Conservation (phyloP, 2,329 filamentous ascomycete species). For the Talaromyces sp. region DNA sequence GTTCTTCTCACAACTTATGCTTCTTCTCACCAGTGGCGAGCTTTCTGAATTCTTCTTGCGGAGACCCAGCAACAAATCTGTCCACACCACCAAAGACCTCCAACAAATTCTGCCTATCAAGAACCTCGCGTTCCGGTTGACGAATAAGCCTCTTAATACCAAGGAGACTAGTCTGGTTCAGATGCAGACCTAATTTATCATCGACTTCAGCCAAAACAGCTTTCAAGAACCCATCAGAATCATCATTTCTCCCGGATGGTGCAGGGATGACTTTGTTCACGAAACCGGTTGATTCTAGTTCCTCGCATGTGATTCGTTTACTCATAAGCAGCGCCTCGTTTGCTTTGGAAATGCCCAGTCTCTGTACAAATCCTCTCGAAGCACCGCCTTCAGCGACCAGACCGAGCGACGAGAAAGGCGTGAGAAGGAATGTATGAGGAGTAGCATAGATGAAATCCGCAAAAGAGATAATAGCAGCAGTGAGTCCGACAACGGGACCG, state of each 20-base stretch:
- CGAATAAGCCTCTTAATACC: constrained; percentile 81
- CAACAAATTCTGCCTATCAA: constrained; percentile 71
- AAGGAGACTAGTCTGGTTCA: constrained; percentile 72
- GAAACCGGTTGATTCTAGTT: constrained; percentile 71
- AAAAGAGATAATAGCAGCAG: constrained; percentile 73
- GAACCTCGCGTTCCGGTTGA: constrained; percentile 62
- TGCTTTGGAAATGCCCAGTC: constrained; percentile 73
- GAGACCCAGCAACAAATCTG: constrained; percentile 71
- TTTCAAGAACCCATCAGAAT: constrained; percentile 63
- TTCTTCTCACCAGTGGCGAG: constrained; percentile 83
- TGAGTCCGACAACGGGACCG: constrained; percentile 83
- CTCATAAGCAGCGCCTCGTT: constrained; percentile 94
- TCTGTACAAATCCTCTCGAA: constrained; percentile 68
- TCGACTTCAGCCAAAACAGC: constrained; percentile 75
- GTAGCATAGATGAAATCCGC: constrained; percentile 90
- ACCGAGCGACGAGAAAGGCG: constrained; percentile 80
- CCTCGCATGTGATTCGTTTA: constrained; percentile 65
- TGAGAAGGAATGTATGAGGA: constrained; percentile 77
- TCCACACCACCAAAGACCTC: constrained; percentile 85
- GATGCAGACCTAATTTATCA: constrained; percentile 70
- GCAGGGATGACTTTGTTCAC: constrained; percentile 74
- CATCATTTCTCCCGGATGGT: constrained; percentile 51
- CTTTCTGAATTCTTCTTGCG: constrained; percentile 83
- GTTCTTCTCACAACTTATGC: constrained; percentile 68
- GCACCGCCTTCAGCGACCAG: constrained; percentile 86